Evolutionary conservation across 305 asterid genomes (phyloP).

Genomic region (Rubia occidens): DNA sequence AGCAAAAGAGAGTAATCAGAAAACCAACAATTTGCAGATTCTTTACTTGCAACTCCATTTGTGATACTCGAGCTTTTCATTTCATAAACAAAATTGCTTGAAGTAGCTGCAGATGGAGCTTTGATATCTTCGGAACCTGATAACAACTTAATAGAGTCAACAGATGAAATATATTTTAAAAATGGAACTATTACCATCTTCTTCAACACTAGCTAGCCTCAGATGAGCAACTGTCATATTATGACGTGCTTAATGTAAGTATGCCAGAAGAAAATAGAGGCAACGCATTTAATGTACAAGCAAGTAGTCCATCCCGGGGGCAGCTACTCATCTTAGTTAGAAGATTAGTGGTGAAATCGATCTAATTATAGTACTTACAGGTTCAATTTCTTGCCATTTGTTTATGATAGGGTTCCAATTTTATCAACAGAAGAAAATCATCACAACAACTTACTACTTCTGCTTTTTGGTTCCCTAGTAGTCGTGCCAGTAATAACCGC

Average conservation of each 20-base stretch:
- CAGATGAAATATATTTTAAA: background rate
- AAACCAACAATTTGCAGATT: constrained; percentile 6
- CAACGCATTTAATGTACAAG: background rate
- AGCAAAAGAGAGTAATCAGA: background rate
- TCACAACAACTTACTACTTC: background rate
- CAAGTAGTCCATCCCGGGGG: background rate
- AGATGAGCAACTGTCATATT: background rate
- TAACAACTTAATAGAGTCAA: background rate
- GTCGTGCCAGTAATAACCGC: background rate
- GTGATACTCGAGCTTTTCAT: background rate
- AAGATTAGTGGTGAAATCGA: background rate
- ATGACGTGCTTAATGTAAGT: background rate
- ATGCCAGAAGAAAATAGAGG: background rate
- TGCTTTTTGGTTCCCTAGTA: background rate
- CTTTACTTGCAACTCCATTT: background rate
- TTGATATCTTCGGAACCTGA: constrained; percentile 8
- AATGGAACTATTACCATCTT: background rate
- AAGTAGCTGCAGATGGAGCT: background rate
- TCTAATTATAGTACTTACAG: background rate
- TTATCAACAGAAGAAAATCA: background rate
- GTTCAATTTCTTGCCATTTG: background rate
- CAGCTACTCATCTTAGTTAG: background rate
- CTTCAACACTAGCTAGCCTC: background rate
- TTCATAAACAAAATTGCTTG: constrained; percentile 4
- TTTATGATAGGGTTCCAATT: background rate